Percentiles rank a stretch among this genome's conserved stretches.
Evolutionary conservation across 192 early-diverging fungal genomes (phyloP).

Genomic region (Backusella psychrophila): DNA sequence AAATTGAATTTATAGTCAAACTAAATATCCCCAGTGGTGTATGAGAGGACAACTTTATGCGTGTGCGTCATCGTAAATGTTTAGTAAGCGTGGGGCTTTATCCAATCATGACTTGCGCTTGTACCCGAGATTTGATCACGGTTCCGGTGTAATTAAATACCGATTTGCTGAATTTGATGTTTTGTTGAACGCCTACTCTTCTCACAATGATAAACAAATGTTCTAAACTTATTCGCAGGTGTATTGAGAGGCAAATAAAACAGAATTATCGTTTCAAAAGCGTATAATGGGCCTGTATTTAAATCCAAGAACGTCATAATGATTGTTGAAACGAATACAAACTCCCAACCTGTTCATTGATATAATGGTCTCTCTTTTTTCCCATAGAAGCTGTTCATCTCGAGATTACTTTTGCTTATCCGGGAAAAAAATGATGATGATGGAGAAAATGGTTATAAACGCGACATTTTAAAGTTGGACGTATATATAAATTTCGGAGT

Average conservation of each 20-base stretch:
- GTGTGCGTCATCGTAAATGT: conserved; percentile 1
- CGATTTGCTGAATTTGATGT: background rate
- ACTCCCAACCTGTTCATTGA: background rate
- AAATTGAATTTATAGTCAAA: conserved; percentile 7
- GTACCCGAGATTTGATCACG: background rate
- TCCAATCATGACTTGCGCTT: background rate
- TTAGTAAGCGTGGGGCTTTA: background rate
- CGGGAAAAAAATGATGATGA: too few species aligned
- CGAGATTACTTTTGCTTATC: too few species aligned
- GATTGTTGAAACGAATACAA: background rate
- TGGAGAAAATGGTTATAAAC: too few species aligned
- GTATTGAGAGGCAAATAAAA: background rate
- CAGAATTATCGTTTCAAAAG: background rate
- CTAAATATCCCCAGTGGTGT: background rate
- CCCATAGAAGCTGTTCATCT: too few species aligned
- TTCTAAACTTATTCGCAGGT: background rate
- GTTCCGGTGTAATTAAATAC: background rate
- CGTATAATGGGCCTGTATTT: background rate
- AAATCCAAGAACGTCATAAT: background rate
- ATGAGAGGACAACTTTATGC: background rate
- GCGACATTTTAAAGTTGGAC: too few species aligned
- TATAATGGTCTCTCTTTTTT: background rate
- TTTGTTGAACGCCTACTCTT: background rate
- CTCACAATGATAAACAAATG: background rate
- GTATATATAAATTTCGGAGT: background rate